Base-by-base conservation (phyloP, 2,329 filamentous ascomycete species). In the Decorospora gaudefroyi region DNA sequence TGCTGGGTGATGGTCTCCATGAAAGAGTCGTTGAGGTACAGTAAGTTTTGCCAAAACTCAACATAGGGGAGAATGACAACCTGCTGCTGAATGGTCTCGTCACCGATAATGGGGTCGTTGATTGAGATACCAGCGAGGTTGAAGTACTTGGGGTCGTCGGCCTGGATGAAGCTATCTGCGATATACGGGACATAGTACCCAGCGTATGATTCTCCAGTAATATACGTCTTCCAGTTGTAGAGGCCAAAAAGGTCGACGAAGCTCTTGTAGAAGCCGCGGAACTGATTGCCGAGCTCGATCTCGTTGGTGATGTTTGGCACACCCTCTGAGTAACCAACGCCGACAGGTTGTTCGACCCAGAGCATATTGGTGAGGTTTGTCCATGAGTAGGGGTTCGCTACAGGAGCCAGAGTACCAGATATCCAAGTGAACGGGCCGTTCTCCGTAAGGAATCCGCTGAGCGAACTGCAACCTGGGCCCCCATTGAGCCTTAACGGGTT, bases 381-480 rank as follows among this genome's bases (percentile, higher is more conserved):
- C 86, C 86, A 91, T n/a, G 80, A 79, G 73, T 85, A 90, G 0
- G 80, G 77, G 62, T 90, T 90, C 30, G 74, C 71, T 0, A 83
- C 75, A 0, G 87, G 86, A 12, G 76, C 75, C 42, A 76, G 79
- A 1, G 86, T 91, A 22, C 88, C 88, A 9, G 81, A 76, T 62
- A 86, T 80, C 68, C 69, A 72, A 1, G 54, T 65, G 37, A 69
- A 69, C 0, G 87, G 85, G 0, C 88, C 87, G 57, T 90, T 91
- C 57, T 92, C 88, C 36, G 88, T 86, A 7, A 92, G 66, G 1
- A 91, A 74, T 6, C 86, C 87, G 53, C 84, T 78, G 5, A 89
- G 75, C 1, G 83, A 87, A 21, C 59, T 66, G 50, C 72, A 74
- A 2, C 71, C 72, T 5, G 71, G 71, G 6, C 68, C 68, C 18